phyloP scores from a whole-genome alignment of 164 flowering plant species.

The Akebia trifoliata region DNA sequence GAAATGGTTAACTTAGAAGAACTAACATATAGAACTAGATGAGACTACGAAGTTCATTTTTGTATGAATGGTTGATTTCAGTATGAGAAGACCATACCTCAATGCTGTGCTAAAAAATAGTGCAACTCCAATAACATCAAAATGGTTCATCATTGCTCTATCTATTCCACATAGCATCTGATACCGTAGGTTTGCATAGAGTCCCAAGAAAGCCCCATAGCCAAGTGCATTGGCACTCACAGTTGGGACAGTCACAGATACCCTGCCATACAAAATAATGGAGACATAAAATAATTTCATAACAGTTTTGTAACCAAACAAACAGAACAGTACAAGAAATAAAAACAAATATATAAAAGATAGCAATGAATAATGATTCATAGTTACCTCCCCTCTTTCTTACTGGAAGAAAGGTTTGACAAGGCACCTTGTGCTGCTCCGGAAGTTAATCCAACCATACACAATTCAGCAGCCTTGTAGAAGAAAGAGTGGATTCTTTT shows the following conservation, averaged over 20 bases:
- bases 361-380: background rate
- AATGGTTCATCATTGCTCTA: slow-evolving; percentile 52
- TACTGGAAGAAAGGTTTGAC: slow-evolving; percentile 53
- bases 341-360: background rate
- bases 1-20: background rate
- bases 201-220: slow-evolving; percentile 90
- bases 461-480: slow-evolving; percentile 82
- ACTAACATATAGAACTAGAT: background rate
- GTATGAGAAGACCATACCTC: slow-evolving; percentile 43
- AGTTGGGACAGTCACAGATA: slow-evolving; percentile 77
- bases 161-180: slow-evolving; percentile 84
- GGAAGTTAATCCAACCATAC: slow-evolving; percentile 75
- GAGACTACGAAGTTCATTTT: background rate
- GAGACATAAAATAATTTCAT: background rate
- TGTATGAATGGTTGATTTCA: background rate
- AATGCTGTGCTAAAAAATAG: slow-evolving; percentile 65
- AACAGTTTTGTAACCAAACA: background rate
- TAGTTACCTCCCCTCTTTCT: slow-evolving; percentile 68
- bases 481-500: slow-evolving; percentile 80
- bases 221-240: slow-evolving; percentile 73
- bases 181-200: slow-evolving; percentile 77
- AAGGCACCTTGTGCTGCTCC: slow-evolving; percentile 80
- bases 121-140: slow-evolving; percentile 87
- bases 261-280: slow-evolving; percentile 33
- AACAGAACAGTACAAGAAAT: background rate